Base-by-base conservation (phyloP, 257 asterid genomes). In the Anisodus tanguticus region DNA sequence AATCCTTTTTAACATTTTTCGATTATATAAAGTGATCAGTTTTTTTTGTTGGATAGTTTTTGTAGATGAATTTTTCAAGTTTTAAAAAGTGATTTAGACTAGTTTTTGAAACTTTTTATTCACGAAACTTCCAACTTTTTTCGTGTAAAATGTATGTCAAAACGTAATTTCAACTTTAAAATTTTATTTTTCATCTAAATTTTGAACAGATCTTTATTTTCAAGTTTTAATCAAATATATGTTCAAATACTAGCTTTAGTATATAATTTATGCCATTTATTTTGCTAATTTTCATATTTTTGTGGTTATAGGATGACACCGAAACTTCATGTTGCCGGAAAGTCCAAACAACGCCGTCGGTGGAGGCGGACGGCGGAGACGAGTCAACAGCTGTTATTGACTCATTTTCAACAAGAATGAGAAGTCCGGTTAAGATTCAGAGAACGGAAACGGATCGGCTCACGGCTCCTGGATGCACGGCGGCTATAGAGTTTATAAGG, bases 231-330 rank as follows among this genome's bases (percentile, higher is more conserved):
- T 41, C 45, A 41, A 41, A 41, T 41, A 3, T 41, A 3, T 41
- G 45, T 41, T 0, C 45, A 41, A 41, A 41, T 5, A 0, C 45
- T 41, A 41, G 45, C 5, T 41, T 41, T 4, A 41, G 45, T 41
- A 41, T 41, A 41, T 41, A 41, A 41, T 41, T 41, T 41, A 6
- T 41, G 26, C 3, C 58, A 8, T 69, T 78, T 54, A 12, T 8
- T 12, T 62, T 22, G 2, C 0, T 67, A 31, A 37, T 13, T 39
- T 39, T 69, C 22, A 71, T 71, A 3, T 43, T 12, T 47, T 72
- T 55, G 39, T 72, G 80, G 19, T 76, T 53, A 83, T 83, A 90
- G 91, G 87, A 84, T 4, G 88, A 87, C 74, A 85, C 15, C 11
- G 49, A 85, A 74, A 59, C 85, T 47, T 58, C 84, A 3, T 77